A percentile compares a stretch with the other conserved stretches of the same genome.
Conservation (phyloP, 176 grass and related monocot species). For the Avena sativa region DNA sequence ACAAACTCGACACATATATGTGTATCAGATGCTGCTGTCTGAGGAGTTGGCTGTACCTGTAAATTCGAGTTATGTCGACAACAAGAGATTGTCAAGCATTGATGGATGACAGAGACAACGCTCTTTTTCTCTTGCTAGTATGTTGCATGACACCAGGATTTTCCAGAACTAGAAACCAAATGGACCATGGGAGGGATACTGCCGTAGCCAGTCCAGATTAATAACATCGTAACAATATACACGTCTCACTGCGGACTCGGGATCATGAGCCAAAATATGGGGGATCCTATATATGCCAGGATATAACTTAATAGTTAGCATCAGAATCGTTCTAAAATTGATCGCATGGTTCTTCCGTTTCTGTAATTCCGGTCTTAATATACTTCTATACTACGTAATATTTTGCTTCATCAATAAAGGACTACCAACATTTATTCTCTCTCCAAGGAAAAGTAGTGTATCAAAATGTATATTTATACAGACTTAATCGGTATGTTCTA, state of each 20-base stretch:
- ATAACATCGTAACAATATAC: not conserved
- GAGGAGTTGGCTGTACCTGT: not conserved
- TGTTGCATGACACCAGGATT: too few species aligned
- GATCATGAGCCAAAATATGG: not conserved
- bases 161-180: not conserved
- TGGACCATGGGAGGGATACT: not conserved
- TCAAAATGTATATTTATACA: too few species aligned
- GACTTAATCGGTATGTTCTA: too few species aligned
- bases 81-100: not conserved
- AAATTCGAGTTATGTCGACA: not conserved
- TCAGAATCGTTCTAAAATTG: not conserved
- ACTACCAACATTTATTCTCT: too few species aligned
- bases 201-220: not conserved
- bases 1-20: too few species aligned
- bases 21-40: not conserved
- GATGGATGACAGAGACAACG: not conserved
- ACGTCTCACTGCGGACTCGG: not conserved
- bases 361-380: too few species aligned
- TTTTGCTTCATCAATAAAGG: too few species aligned
- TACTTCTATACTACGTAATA: too few species aligned
- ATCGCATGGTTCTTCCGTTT: too few species aligned
- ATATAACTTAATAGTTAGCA: not conserved
- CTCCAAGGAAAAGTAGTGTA: too few species aligned
- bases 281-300: not conserved
- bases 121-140: not conserved